Conservation (phyloP, 1,139 yeast genomes). For the Saccharomyces hybrid region DNA sequence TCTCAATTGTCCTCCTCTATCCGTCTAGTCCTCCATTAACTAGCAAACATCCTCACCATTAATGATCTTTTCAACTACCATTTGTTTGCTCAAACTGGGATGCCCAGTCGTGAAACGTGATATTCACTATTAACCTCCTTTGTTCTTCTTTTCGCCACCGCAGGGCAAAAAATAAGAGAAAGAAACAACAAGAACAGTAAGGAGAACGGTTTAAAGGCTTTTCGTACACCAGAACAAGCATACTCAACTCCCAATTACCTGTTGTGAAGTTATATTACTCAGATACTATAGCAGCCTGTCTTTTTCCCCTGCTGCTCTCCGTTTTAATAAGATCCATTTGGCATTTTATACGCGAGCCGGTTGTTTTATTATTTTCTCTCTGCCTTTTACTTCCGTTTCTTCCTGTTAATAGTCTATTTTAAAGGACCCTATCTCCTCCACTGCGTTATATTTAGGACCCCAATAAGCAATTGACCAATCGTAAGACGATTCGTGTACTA, state of each 20-base stretch:
- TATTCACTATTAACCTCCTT: background rate
- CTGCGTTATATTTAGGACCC: background rate
- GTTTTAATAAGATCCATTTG: background rate
- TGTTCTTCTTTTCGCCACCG: background rate
- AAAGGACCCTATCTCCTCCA: background rate
- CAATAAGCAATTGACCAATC: background rate
- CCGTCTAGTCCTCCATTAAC: background rate
- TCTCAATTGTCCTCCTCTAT: background rate
- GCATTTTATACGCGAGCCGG: background rate
- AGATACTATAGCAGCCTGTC: background rate
- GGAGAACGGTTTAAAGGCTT: background rate
- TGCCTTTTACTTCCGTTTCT: background rate
- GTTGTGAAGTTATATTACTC: background rate
- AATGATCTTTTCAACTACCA: background rate
- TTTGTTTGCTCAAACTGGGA: background rate
- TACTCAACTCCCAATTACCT: background rate
- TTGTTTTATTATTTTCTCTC: background rate
- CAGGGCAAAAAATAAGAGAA: background rate
- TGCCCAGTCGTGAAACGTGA: background rate
- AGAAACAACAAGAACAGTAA: background rate
- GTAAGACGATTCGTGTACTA: background rate
- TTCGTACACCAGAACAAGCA: background rate
- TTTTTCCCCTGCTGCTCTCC: background rate
- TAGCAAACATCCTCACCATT: background rate
- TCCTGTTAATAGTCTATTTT: background rate